Conservation (phyloP, 352 stramenopile genomes). For the Pythium dissimile region DNA sequence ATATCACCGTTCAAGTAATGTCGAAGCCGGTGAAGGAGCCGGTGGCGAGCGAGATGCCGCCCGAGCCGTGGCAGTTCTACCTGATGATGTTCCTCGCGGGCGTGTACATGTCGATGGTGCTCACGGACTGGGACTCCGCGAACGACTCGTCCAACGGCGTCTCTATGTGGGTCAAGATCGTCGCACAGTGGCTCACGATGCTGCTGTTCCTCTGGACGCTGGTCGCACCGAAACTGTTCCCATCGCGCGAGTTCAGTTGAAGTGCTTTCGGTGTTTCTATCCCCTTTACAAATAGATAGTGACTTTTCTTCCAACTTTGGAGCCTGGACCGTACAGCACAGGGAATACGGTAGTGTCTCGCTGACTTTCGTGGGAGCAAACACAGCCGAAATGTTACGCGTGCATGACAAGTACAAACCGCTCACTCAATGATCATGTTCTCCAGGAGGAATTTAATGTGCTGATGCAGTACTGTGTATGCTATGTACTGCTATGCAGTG, state of each 20-base stretch:
- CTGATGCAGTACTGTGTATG: no score
- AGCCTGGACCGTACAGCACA: no score
- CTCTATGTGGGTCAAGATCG: conserved; percentile 96
- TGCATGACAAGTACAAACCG: conserved; percentile 83
- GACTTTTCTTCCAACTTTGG: background rate
- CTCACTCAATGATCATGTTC: no score
- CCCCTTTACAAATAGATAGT: background rate
- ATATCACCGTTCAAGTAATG: no score
- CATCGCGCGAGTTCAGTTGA: conserved; percentile 89
- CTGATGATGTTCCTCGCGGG: conserved; percentile 88
- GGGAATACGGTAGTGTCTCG: background rate
- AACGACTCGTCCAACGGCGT: conserved; percentile 63
- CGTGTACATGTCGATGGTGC: conserved; percentile 94
- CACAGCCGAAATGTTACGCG: conserved; percentile 47
- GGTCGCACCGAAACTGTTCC: conserved; percentile 92
- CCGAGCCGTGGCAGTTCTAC: conserved; percentile 93
- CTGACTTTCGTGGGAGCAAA: background rate
- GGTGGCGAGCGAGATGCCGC: conserved; percentile 7
- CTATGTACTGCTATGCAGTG: no score
- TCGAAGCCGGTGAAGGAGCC: background rate
- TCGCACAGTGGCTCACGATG: conserved; percentile 92
- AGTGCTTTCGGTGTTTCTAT: background rate
- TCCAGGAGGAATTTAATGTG: no score
- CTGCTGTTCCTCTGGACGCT: conserved; percentile 94
- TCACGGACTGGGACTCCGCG: conserved; percentile 93